Base-by-base conservation (phyloP, 805 yeast genomes). In the Torulaspora microellipsoides region DNA sequence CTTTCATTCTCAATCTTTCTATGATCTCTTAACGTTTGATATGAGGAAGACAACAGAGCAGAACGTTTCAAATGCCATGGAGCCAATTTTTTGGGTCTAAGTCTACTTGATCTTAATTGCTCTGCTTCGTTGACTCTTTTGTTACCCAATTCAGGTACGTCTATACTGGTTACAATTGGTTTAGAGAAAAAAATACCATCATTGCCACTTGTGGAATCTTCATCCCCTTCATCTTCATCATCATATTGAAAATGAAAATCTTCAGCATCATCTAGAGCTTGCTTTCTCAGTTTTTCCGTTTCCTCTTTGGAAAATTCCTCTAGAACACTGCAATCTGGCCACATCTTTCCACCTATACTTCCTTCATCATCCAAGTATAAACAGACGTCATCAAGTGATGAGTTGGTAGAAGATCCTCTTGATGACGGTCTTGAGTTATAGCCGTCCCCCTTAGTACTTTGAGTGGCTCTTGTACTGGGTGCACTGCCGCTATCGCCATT, bases 301-400 rank as follows among this genome's bases (percentile, higher is more conserved):
- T 90, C 97, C 50, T 83, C 83, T 27, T 68, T 71, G 1, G 88
- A 80, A 65, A 81, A 91, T 49, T 89, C 95, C 51, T 81, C 83
- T 51, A 91, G 68, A 0, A 85, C 78, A 27, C 69, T 58, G 13
- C 87, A 68, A 58, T 93, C 97, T 0, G 98, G 99, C 98, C 98
- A 91, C 14, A 52, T 46, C 25, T 60, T 56, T 25, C 56, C 54
- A 8, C 48, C 51, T n/a, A 43, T 48, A 32, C 52, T 51, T 14
- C 56, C 62, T 13, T 57, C 58, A 36, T 76, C 78, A 49, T 83
- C 89, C 31, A 89, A 71, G 0, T 95, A 96, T 62, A 88, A 80
- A 58, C 96, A 91, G 20, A 91, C 99, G 65, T 91, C 99, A 59
- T 84, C 90, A 46, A 91, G 67, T 1, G 96, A 85, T 0, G 95